Base-by-base conservation (phyloP, 169 alveolate genomes). In the Babesia sp. region DNA sequence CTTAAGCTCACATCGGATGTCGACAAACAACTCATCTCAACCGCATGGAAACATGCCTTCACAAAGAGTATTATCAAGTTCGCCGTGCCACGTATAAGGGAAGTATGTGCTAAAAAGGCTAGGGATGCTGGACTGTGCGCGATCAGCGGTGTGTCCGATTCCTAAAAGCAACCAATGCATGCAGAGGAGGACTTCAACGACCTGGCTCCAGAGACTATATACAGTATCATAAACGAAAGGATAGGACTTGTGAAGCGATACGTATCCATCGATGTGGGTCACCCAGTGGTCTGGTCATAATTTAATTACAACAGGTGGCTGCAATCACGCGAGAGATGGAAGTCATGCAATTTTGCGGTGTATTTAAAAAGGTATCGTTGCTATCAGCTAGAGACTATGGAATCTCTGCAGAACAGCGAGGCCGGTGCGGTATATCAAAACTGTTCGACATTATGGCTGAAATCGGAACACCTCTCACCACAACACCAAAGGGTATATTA, bases 31-130 rank as follows among this genome's bases (percentile, higher is more conserved):
- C 31, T 78, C 8, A 60, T 68, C 37, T n/a, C 44, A 31, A 51
- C 77, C 18, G 59, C 86, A 29, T 78, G 86, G 86, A 78, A 78
- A 53, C 71, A 69, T 28, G 50, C 79, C 29, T 54, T 78, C 36
- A 64, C 58, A 18, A 64, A 68, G 41, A 46, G 50, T 26, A 56
- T 78, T 28, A 64, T 39, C 58, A 68, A 68, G 58, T 41, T n/a
- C 57, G 26, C 72, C 14, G 26, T 60, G 14, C 46, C 44, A 14
- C 31, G 20, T 24, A 24, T 78, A 28, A 61, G 68, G 61, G 44
- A 29, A 11, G 29, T 34, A 29, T 78, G 66, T 45, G 58, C 51
- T 6, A 55, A 64, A 12, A 57, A 37, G 48, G 61, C 82, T 22
- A 42, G 42, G 2, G 75, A 69, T 36, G 86, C 82, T 4, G 39